These are phyloP conservation scores for Cenchrus purpureus DNA, from an alignment of 176 grass and related monocot species.

Conservation along the genomic window DNA sequence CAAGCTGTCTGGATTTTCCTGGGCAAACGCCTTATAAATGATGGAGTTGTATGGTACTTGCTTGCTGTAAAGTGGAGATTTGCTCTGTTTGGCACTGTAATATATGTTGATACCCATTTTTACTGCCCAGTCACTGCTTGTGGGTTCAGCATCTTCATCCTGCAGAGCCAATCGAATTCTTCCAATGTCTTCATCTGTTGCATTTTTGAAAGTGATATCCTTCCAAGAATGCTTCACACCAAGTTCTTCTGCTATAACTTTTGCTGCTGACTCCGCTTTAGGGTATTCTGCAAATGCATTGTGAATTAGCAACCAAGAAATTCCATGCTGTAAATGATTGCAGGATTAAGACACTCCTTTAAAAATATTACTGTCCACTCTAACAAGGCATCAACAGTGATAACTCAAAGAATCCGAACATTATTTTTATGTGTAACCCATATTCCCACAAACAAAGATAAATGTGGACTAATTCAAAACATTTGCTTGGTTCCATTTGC, in stretches of 20 bases:
- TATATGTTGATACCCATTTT: slow-evolving; percentile 99
- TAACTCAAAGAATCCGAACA: slow-evolving; percentile 11
- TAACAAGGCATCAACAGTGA: slow-evolving; percentile 2
- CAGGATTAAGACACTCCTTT: slow-evolving; percentile 1
- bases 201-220: slow-evolving; percentile 71
- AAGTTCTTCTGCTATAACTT: slow-evolving; percentile 71
- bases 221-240: slow-evolving; percentile 83
- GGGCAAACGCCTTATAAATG: slow-evolving; percentile 93
- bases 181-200: slow-evolving; percentile 60
- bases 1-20: slow-evolving; percentile 55
- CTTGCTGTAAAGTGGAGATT: slow-evolving; percentile 94
- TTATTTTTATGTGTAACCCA: slow-evolving; percentile 11
- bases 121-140: slow-evolving; percentile 89
- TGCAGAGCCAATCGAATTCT: slow-evolving; percentile 68
- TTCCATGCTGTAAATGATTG: slow-evolving; percentile 30
- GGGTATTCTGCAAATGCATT: slow-evolving; percentile 81
- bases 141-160: slow-evolving; percentile 89
- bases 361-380: slow-evolving; percentile 17
- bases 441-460: slow-evolving; percentile 21
- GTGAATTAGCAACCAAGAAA: slow-evolving; percentile 40
- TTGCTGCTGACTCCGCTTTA: slow-evolving; percentile 80
- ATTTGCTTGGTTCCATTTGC: no score
- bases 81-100: slow-evolving; percentile 95
- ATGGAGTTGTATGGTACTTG: slow-evolving; percentile 96
- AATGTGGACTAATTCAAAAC: background rate